These are phyloP conservation scores for Kodamaea arcana DNA, from an alignment of 1,139 yeast genomes.

Conservation along the genomic window DNA sequence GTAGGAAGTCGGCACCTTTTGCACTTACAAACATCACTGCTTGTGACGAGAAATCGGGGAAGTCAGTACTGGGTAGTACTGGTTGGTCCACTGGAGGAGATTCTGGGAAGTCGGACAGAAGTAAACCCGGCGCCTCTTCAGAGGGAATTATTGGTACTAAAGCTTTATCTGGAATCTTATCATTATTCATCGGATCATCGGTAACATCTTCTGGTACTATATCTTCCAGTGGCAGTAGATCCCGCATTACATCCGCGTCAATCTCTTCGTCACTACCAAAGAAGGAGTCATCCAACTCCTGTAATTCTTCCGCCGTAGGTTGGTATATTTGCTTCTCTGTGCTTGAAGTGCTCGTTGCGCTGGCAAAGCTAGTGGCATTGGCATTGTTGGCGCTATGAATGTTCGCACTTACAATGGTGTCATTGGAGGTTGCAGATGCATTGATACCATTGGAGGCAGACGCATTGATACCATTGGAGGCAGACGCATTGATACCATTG, in stretches of 20 bases:
- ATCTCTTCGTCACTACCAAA: constrained; percentile 56
- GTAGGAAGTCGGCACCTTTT: constrained; percentile 50
- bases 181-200: no score
- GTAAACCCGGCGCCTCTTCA: no score
- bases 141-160: no score
- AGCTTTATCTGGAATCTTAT: no score
- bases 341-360: background rate
- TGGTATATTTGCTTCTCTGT: constrained; percentile 7
- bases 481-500: no score
- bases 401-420: no score
- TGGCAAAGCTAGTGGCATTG: background rate
- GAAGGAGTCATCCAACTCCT: constrained; percentile 61
- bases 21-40: constrained; percentile 51
- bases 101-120: no score
- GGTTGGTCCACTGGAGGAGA: no score
- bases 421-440: no score
- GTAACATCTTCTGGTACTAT: background rate
- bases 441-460: no score
- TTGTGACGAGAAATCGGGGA: constrained; percentile 6
- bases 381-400: background rate
- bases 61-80: no score
- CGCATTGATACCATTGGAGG: no score
- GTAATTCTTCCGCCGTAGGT: constrained; percentile 22
- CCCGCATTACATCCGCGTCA: constrained; percentile 8
- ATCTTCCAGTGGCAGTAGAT: background rate